Evolutionary conservation across 139 green algal species (phyloP), one percentile per base, ranked within the genome.

Genomic region (Coelastrella sp.): DNA sequence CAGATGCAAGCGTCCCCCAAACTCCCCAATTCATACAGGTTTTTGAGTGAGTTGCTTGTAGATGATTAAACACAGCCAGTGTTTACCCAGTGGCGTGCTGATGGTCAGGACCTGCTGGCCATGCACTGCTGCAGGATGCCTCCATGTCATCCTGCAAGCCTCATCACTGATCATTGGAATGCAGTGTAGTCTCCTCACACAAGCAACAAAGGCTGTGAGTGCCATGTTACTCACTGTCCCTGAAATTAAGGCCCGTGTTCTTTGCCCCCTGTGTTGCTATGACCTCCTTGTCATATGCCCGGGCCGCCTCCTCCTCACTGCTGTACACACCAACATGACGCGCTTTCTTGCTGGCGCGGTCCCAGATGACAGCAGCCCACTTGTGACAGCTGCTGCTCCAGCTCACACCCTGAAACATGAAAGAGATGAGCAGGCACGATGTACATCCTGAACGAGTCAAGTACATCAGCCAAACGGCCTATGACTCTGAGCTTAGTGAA

Each of bases 251-350:
- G 0, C 93, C 91, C 0, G 92, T 93, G 35, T 88, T 88, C 49
- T 92, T 88, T 0, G 91, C 81, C 4, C 95, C 94, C 63, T 94
- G 92, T 91, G 93, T 92, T 4, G 89, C 88, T 19, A 96, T 87
- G 0, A 93, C 94, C 70, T 95, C 94, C 8, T 82, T 89, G 89
- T 97, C 95, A 82, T 97, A 97, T 12, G 92, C 93, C 0, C 93
- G 84, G 6, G 95, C 95, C 7, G 95, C 95, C 7, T 94, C 93
- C 89, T 94, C 90, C 82, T 97, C 95, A 4, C 61, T 78, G 72
- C 94, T 92, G 82, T 93, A 97, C 88, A 92, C 94, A n/a, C 95
- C 94, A 35, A 97, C 93, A 90, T 97, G 94, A 58, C 93, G 91
- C 10, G 93, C 93, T 17, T 92, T 91, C 79, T 94, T 94, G 35